These are phyloP conservation scores for Neurospora sp. DNA, from an alignment of 2,329 filamentous ascomycete genomes.

Conservation along the genomic window DNA sequence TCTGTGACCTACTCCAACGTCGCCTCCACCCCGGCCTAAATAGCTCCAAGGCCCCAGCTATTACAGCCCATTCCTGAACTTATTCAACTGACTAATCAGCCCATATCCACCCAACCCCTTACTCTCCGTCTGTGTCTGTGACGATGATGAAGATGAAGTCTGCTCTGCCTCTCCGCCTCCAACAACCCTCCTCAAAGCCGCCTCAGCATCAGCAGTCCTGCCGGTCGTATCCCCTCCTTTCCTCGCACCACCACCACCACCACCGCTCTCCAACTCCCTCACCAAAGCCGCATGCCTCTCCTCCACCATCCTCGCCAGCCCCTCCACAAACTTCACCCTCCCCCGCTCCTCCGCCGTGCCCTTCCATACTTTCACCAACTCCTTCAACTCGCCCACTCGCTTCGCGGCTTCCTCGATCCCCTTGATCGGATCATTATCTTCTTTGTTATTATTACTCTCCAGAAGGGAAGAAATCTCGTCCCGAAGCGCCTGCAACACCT, in stretches of 20 bases:
- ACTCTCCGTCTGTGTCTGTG: conserved; percentile 27
- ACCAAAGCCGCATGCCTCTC: conserved; percentile 52
- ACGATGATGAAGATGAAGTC: conserved; percentile 15
- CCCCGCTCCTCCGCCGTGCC: conserved; percentile 94
- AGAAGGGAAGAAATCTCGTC: conserved; percentile 65
- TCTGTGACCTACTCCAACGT: not conserved
- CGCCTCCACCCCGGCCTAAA: not conserved
- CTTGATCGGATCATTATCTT: conserved; percentile 44
- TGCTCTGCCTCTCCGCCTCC: conserved; percentile 20
- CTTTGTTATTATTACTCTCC: not conserved
- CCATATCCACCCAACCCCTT: conserved; percentile 44
- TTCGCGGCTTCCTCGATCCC: conserved; percentile 66
- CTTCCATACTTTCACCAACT: conserved; percentile 76
- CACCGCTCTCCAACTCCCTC: conserved; percentile 41
- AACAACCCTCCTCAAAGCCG: not conserved
- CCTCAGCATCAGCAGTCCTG: conserved; percentile 3
- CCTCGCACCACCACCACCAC: conserved; percentile 1
- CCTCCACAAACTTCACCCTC: conserved; percentile 70
- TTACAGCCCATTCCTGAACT: conserved; percentile 45
- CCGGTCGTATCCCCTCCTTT: not conserved
- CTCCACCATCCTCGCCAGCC: conserved; percentile 71
- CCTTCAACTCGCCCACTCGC: conserved; percentile 68
- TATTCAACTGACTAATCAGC: conserved; percentile 53
- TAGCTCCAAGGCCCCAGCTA: not conserved
- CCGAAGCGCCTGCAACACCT: conserved; percentile 60